Evolutionary conservation across 768 basidiomycete genomes (phyloP), one percentile per base, ranked within the genome.

Genomic region (Boletus sp.): DNA sequence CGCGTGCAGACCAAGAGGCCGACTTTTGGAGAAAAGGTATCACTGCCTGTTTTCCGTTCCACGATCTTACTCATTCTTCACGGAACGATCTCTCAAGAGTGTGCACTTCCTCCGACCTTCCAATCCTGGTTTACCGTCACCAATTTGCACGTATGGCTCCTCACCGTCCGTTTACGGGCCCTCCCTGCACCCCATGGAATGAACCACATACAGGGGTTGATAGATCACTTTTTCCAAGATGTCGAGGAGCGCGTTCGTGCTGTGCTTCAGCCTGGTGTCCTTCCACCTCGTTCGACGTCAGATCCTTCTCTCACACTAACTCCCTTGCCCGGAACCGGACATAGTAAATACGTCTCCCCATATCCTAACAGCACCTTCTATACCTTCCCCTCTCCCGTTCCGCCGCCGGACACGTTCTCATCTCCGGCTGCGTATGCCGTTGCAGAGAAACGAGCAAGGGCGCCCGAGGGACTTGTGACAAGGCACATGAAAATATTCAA

Each of bases 81-180:
- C 49, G 29, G 51, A 33, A 51, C 50, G 39, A 19, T 17, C 2
- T 19, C 5, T 21, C 0, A 39, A 97, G 95, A 83, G 55, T 96
- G 90, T 64, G 78, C 78, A 54, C 79, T 98, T 7, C 93, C 95
- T 10, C 88, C 87, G 13, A 97, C 96, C 0, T 97, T 96, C 71
- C 95, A 98, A 65, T 91, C 96, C 15, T 98, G 94, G 90, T 98
- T 98, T 74, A 91, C 90, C 5, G 74, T 97, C 47, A 92, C 92
- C 29, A 93, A 95, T 59, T 78, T 98, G 29, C 93, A 98, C 71
- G 77, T 98, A 45, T 95, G 94, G 88, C 77, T 98, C 60, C 83
- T 95, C 47, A 87, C 87, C 17, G 88, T 90, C 50, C 88, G 95
- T 23, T 79, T 97, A 10, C 91, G 96, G 21, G 84, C 90, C 0